These are phyloP conservation scores for Microbotryomycetes sp. DNA, from an alignment of 1,284 basidiomycete species.

Conservation along the genomic window DNA sequence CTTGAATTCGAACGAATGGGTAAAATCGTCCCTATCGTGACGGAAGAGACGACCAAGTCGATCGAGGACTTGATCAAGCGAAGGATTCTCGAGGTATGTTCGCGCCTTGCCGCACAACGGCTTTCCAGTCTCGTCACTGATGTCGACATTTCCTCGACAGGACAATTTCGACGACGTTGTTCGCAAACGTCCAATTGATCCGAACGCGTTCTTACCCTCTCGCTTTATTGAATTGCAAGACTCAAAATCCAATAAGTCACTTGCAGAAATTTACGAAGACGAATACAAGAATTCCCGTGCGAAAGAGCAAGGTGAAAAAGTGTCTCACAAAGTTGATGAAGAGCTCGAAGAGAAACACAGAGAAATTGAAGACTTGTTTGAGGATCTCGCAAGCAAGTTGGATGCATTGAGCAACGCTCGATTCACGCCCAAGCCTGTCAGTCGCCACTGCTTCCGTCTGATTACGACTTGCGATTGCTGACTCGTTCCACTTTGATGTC, in stretches of 20 bases:
- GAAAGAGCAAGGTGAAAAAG: conserved; percentile 47
- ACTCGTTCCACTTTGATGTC: conserved; percentile 8
- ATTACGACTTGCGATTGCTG: no score
- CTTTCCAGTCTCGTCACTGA: neutral
- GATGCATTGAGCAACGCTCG: conserved; percentile 93
- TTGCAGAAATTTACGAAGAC: conserved; percentile 94
- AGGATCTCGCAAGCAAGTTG: conserved; percentile 77
- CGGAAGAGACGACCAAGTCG: conserved; percentile 73
- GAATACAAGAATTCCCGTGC: conserved; percentile 67
- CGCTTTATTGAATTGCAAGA: conserved; percentile 85
- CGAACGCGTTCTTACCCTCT: conserved; percentile 84
- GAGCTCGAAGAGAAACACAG: conserved; percentile 84
- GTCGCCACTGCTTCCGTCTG: conserved; percentile 36
- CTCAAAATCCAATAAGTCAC: conserved; percentile 73
- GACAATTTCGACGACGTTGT: conserved; percentile 84
- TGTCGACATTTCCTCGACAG: conserved; percentile 33
- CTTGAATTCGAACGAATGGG: conserved; percentile 86
- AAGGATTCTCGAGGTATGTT: conserved; percentile 70
- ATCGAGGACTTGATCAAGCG: conserved; percentile 90
- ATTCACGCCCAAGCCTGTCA: conserved; percentile 86
- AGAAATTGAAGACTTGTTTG: conserved; percentile 76
- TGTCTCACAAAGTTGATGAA: conserved; percentile 72
- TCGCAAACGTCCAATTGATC: conserved; percentile 66
- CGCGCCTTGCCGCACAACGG: neutral
- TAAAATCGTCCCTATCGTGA: conserved; percentile 82